Conservation (phyloP, 768 basidiomycete genomes). For the Daedaleopsis nitida region DNA sequence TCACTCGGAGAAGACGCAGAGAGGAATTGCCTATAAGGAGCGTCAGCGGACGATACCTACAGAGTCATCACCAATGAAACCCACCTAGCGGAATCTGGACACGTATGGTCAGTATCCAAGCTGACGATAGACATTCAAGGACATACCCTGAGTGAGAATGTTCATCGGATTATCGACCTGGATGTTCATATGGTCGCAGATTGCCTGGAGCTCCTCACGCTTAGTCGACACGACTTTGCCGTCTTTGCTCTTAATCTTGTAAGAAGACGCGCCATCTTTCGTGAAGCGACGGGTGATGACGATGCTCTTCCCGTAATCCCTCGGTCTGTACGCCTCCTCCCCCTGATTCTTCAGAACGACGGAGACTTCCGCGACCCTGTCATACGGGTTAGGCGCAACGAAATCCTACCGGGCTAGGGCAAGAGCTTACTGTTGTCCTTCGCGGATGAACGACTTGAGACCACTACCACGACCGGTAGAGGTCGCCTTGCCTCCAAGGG, state of each 20-base stretch:
- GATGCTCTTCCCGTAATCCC: constrained; percentile 87
- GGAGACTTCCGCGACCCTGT: constrained; percentile 71
- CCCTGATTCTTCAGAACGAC: constrained; percentile 89
- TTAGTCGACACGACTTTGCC: constrained; percentile 71
- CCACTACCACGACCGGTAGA: constrained; percentile 88
- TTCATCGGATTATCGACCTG: constrained; percentile 98
- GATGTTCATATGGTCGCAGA: constrained; percentile 95
- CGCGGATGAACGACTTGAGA: constrained; percentile 82
- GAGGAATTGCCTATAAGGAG: constrained; percentile 62
- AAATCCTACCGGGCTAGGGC: background rate
- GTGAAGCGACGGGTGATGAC: constrained; percentile 80
- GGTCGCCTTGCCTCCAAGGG: constrained; percentile 90
- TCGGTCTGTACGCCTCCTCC: constrained; percentile 81
- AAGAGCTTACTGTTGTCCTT: constrained; percentile 74
- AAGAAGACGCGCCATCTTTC: constrained; percentile 72
- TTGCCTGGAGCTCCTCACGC: constrained; percentile 82
- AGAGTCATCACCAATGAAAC: background rate
- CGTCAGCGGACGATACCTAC: background rate
- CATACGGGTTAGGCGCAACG: background rate
- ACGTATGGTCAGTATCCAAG: background rate
- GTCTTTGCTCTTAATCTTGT: constrained; percentile 80
- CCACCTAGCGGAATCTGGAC: constrained; percentile 37
- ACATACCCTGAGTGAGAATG: constrained; percentile 80
- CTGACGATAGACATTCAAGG: background rate
- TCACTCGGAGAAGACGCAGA: constrained; percentile 77